These are phyloP conservation scores for Xylaria telfairii DNA, from an alignment of 495 filamentous ascomycete species.

Conservation along the genomic window DNA sequence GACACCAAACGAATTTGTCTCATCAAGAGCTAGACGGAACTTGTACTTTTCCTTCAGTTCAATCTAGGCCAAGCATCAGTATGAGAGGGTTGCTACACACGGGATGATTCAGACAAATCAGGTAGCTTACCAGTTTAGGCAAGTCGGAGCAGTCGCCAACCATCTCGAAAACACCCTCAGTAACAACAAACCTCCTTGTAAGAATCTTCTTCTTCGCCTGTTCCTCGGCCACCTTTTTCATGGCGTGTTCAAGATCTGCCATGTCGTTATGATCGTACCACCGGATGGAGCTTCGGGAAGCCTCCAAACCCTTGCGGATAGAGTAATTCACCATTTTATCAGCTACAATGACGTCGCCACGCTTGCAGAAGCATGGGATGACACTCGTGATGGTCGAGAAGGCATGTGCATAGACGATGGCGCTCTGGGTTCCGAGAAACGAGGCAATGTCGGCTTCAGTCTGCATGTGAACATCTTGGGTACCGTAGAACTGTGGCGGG, in stretches of 20 bases:
- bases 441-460: slow-evolving; percentile 92
- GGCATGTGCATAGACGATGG: slow-evolving; percentile 93
- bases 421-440: slow-evolving; percentile 82
- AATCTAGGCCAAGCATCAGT: slow-evolving; percentile 56
- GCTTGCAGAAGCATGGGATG: slow-evolving; percentile 94
- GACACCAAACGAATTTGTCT: slow-evolving; percentile 95
- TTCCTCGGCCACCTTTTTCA: slow-evolving; percentile 85
- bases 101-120: neutral
- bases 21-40: slow-evolving; percentile 95
- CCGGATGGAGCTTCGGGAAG: slow-evolving; percentile 83
- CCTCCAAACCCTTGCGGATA: slow-evolving; percentile 91
- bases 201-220: slow-evolving; percentile 81
- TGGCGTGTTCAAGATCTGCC: slow-evolving; percentile 86
- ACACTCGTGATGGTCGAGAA: slow-evolving; percentile 94
- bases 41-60: slow-evolving; percentile 94
- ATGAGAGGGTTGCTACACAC: neutral
- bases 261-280: slow-evolving; percentile 98
- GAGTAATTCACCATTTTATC: slow-evolving; percentile 94
- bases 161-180: slow-evolving; percentile 92
- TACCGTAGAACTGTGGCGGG: slow-evolving; percentile 97
- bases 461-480: slow-evolving; percentile 97
- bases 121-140: slow-evolving; percentile 73
- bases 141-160: slow-evolving; percentile 85
- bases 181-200: slow-evolving; percentile 93
- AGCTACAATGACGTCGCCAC: slow-evolving; percentile 98